Percentiles rank a stretch among this genome's conserved stretches.
These are phyloP conservation scores for Kwoniella pini DNA, from an alignment of 768 basidiomycete species.

Conservation along the genomic window DNA sequence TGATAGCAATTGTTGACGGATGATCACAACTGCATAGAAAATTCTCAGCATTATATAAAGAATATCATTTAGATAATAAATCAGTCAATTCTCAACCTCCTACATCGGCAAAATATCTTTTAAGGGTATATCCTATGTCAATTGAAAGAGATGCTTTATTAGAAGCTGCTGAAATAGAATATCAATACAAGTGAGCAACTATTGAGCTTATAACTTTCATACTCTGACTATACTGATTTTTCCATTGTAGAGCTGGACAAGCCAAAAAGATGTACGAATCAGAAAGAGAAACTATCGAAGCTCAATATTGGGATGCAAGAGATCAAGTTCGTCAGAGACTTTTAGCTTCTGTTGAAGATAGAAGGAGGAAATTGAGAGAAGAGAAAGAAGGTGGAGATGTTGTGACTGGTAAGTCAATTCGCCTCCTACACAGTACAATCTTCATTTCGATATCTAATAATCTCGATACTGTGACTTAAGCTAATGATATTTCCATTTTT, in stretches of 20 bases:
- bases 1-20: too few relatives aligned
- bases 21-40: conserved; percentile 32
- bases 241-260: conserved; percentile 31
- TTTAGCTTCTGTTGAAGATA: conserved; percentile 56
- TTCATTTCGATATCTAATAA: not conserved
- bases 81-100: conserved; percentile 49
- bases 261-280: conserved; percentile 54
- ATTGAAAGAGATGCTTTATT: conserved; percentile 56
- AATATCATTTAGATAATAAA: conserved; percentile 50
- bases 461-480: too few relatives aligned
- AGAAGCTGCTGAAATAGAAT: conserved; percentile 53
- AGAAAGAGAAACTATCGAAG: conserved; percentile 57
- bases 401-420: conserved; percentile 54
- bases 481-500: too few relatives aligned
- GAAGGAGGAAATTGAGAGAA: conserved; percentile 55
- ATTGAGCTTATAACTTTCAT: too few relatives aligned
- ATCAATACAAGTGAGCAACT: conserved; percentile 55
- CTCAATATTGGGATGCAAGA: conserved; percentile 55
- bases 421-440: not conserved
- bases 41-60: conserved; percentile 51
- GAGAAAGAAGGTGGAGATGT: conserved; percentile 58
- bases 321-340: conserved; percentile 55
- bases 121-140: conserved; percentile 54
- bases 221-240: not conserved
- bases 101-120: conserved; percentile 50